Evolutionary conservation across 164 flowering plant genomes (phyloP).

Genomic region (Kalanchoe fedtschenkoi): DNA sequence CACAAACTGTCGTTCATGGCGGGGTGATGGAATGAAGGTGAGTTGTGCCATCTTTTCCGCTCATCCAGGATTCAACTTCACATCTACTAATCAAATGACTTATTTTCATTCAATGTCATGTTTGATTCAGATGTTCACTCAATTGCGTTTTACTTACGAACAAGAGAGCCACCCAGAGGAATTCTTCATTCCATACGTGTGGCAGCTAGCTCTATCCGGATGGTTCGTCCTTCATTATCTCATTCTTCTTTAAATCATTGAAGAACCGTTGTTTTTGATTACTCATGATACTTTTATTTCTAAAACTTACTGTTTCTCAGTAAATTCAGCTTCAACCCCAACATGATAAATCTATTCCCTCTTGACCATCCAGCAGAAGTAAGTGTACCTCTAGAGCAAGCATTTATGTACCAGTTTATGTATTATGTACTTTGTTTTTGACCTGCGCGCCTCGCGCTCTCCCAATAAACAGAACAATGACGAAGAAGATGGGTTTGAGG

Average conservation of each 20-base stretch:
- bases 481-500: constrained; percentile 6
- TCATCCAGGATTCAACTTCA: background rate
- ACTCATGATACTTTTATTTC: background rate
- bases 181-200: constrained; percentile 93
- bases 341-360: constrained; percentile 42
- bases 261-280: background rate
- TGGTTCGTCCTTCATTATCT: constrained; percentile 31
- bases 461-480: constrained; percentile 13
- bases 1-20: constrained; percentile 86
- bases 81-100: background rate
- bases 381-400: constrained; percentile 12
- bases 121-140: constrained; percentile 69
- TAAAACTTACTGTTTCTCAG: constrained; percentile 16
- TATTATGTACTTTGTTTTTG: background rate
- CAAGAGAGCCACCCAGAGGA: constrained; percentile 99
- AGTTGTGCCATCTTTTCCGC: background rate
- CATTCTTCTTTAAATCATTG: background rate
- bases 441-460: background rate
- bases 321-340: constrained; percentile 36
- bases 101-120: background rate
- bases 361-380: constrained; percentile 37
- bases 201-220: constrained; percentile 70
- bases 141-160: constrained; percentile 80
- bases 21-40: constrained; percentile 98
- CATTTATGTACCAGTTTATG: background rate